Conservation (phyloP, 169 alveolate species). For the Eimeria necatrix region DNA sequence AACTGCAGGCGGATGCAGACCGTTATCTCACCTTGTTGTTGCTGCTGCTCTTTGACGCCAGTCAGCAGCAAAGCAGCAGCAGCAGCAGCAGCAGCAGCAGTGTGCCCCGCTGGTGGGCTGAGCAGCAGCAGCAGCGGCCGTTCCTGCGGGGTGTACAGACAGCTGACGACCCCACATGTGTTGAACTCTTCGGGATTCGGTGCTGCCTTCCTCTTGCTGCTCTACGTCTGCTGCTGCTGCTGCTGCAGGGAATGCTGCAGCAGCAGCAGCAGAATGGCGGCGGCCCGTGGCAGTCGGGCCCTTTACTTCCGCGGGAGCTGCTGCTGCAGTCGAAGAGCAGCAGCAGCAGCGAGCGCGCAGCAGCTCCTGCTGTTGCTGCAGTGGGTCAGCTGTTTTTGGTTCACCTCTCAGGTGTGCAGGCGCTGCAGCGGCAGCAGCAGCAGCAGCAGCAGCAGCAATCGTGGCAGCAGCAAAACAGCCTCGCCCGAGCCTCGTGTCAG, state of each 20-base stretch:
- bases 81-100: constrained; percentile 46
- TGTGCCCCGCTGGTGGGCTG: constrained; percentile 50
- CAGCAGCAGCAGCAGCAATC: no score
- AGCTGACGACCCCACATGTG: constrained; percentile 29
- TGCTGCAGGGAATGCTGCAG: constrained; percentile 68
- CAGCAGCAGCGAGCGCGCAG: constrained; percentile 63
- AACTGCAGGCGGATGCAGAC: constrained; percentile 26
- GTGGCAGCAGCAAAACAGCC: constrained; percentile 30
- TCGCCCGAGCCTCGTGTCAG: constrained; percentile 37
- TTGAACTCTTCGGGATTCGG: constrained; percentile 36
- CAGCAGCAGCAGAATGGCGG: constrained; percentile 66
- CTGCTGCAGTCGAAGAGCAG: constrained; percentile 26
- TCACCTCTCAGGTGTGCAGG: constrained; percentile 67
- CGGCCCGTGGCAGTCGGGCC: constrained; percentile 6
- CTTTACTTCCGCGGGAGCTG: constrained; percentile 54
- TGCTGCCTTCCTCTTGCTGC: constrained; percentile 76
- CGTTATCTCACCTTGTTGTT: constrained; percentile 35
- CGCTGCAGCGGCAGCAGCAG: constrained; percentile 24
- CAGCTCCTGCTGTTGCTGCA: constrained; percentile 70
- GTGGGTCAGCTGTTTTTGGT: constrained; percentile 40
- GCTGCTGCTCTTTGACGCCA: constrained; percentile 9
- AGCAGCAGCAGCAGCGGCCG: constrained; percentile 70
- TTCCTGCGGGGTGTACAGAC: constrained; percentile 68
- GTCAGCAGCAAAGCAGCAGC: constrained; percentile 32
- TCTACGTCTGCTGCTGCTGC: constrained; percentile 76